phyloP scores from a whole-genome alignment of 345 rosid genomes.

The Euphorbia peplus region DNA sequence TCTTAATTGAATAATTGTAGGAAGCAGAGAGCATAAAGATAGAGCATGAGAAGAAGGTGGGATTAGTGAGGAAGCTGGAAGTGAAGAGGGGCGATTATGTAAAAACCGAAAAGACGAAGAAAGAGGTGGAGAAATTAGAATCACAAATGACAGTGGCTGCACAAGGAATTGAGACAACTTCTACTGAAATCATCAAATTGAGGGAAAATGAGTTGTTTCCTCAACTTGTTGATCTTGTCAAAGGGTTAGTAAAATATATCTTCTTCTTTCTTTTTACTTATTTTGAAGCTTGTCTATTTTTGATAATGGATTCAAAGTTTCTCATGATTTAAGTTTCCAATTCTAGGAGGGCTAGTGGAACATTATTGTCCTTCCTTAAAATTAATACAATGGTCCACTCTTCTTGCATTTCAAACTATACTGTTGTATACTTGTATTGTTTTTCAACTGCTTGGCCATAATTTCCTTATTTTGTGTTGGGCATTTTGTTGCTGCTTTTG shows the following conservation, averaged over 20 bases:
- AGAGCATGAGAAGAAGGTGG: constrained; percentile 81
- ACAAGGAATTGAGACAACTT: constrained; percentile 75
- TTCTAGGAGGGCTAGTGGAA: neutral
- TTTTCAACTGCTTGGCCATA: neutral
- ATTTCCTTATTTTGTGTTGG: neutral
- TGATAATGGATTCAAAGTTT: neutral
- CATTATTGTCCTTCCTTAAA: neutral
- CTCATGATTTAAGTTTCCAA: constrained; percentile 31
- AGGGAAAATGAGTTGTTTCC: constrained; percentile 84
- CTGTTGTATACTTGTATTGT: neutral
- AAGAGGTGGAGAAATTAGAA: constrained; percentile 79
- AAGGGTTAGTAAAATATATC: constrained; percentile 70
- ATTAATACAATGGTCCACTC: neutral
- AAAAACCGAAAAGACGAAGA: constrained; percentile 75
- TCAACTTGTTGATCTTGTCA: constrained; percentile 78
- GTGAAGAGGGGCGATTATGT: constrained; percentile 75
- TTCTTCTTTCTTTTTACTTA: neutral
- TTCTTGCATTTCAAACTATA: constrained; percentile 4
- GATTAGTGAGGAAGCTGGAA: constrained; percentile 76
- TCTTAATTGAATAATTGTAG: constrained; percentile 24
- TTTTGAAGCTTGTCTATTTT: constrained; percentile 12
- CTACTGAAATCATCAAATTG: constrained; percentile 74
- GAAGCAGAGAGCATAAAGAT: constrained; percentile 61
- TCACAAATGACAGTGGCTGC: constrained; percentile 81
- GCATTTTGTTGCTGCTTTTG: neutral